These are phyloP conservation scores for Mytilinidion resinicola DNA, from an alignment of 495 filamentous ascomycete species.

Conservation along the genomic window DNA sequence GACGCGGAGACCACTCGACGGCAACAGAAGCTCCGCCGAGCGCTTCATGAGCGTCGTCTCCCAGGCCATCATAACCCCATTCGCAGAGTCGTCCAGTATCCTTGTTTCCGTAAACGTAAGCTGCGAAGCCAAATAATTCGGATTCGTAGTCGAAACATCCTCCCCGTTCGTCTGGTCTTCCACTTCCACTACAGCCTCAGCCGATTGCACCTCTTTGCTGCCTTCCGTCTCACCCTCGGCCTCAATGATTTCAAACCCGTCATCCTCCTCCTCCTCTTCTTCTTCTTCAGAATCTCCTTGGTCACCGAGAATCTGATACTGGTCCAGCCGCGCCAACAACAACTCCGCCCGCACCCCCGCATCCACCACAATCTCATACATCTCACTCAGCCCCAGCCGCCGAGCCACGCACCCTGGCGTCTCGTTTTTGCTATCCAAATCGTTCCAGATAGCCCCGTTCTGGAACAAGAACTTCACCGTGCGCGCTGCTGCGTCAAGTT, in stretches of 20 bases:
- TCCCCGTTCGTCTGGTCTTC: conserved; percentile 8
- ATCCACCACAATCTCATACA: conserved; percentile 84
- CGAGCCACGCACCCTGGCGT: conserved; percentile 86
- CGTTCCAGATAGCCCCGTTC: conserved; percentile 95
- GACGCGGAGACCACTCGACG: conserved; percentile 56
- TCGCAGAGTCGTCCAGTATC: conserved; percentile 70
- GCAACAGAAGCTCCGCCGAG: conserved; percentile 60
- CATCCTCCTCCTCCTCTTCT: conserved; percentile 43
- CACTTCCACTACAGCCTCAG: neutral
- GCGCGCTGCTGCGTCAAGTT: conserved; percentile 50
- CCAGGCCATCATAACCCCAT: conserved; percentile 98
- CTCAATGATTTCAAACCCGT: conserved; percentile 33
- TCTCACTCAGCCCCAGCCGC: conserved; percentile 58
- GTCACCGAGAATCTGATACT: conserved; percentile 65
- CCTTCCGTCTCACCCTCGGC: conserved; percentile 21
- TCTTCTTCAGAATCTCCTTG: conserved; percentile 52
- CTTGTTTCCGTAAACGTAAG: conserved; percentile 69
- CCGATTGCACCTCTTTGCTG: conserved; percentile 14
- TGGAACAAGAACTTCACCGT: conserved; percentile 72
- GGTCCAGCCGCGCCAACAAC: conserved; percentile 47
- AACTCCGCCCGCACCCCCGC: conserved; percentile 90
- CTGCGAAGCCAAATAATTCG: conserved; percentile 67
- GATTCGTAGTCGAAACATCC: conserved; percentile 36
- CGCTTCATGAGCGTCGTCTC: conserved; percentile 83
- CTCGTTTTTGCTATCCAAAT: conserved; percentile 75